Base-by-base conservation (phyloP, 2,329 filamentous ascomycete species). In the Chaetomium olivaceum region DNA sequence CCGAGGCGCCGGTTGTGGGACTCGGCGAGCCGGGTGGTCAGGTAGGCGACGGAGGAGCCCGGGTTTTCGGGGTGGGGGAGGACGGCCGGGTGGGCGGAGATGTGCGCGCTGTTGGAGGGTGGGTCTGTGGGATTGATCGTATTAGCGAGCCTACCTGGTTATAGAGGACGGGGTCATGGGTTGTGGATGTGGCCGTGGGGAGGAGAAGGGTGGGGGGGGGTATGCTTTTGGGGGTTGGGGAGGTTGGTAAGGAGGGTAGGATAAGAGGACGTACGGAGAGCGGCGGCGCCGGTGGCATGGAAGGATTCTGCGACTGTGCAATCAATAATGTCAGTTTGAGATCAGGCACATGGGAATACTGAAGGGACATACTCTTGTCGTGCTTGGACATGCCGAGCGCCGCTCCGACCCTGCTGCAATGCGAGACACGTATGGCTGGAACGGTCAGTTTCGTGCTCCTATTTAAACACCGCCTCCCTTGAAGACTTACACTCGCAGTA, bases 21-120 rank as follows among this genome's bases (percentile, higher is more conserved):
- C 1, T 71, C 65, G 12, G 74, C 74, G 4, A 87, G 74, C 21
- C 80, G 79, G 1, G 66, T 58, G 73, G 77, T 59, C 67, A 80
- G 60, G 9, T 7, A 29, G 39, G 23, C 36, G 16, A 52, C 16
- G 23, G 56, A 25, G 14, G 39, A 5, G 4, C 0, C 12, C 11
- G 16, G 21, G 14, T 62, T 8, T 67, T 60, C 64, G 11, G 63
- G 73, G 62, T 62, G 65, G 23, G 69, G 71, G 6, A 77, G 77
- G 8, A 92, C 86, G 1, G 90, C 84, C 71, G 88, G 92, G 79
- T 94, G 91, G 0, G 89, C 82, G 0, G 88, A 91, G 68, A 94
- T 89, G 73, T 94, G 60, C 8, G 63, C 62, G 9, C 54, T 52
- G n/a, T 21, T 36, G 29, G 36, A 51, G 5, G 64, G 64, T 16